A percentile compares a stretch with the other conserved stretches of the same genome.
phyloP scores from a whole-genome alignment of 495 filamentous ascomycete genomes.

The Pyrenula aspistea region DNA sequence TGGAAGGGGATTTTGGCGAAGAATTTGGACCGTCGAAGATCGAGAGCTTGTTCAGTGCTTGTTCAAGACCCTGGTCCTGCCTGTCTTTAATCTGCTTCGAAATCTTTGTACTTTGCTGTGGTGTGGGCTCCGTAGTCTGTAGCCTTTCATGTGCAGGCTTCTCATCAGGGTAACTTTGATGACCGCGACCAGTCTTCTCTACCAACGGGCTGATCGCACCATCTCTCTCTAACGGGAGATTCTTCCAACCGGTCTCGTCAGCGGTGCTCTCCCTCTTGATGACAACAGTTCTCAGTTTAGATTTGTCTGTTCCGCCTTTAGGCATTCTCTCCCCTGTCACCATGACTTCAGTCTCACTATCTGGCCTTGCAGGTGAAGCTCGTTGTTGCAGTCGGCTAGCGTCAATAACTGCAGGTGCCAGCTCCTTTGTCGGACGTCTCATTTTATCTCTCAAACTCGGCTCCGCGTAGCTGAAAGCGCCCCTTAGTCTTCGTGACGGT shows the following conservation, averaged over 20 bases:
- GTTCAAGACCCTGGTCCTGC: not conserved
- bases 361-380: constrained; percentile 17
- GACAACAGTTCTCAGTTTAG: constrained; percentile 9
- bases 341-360: constrained; percentile 5
- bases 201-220: constrained; percentile 12
- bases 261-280: constrained; percentile 9
- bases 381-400: constrained; percentile 26
- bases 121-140: constrained; percentile 1
- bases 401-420: constrained; percentile 56
- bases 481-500: constrained; percentile 50
- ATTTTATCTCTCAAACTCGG: constrained; percentile 80
- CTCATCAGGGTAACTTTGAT: constrained; percentile 10
- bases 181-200: constrained; percentile 7
- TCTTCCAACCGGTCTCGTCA: constrained; percentile 8
- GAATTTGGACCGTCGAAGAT: not conserved
- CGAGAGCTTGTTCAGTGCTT: not conserved
- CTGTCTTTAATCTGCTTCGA: not conserved
- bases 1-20: constrained; percentile 3
- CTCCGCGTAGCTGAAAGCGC: constrained; percentile 71
- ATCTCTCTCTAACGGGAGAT: constrained; percentile 1
- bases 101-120: not conserved
- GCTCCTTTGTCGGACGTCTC: constrained; percentile 64
- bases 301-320: not conserved
- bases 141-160: constrained; percentile 7
- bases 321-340: not conserved